Conservation (phyloP, 2,329 filamentous ascomycete genomes). For the Hymenoscyphus albidus region DNA sequence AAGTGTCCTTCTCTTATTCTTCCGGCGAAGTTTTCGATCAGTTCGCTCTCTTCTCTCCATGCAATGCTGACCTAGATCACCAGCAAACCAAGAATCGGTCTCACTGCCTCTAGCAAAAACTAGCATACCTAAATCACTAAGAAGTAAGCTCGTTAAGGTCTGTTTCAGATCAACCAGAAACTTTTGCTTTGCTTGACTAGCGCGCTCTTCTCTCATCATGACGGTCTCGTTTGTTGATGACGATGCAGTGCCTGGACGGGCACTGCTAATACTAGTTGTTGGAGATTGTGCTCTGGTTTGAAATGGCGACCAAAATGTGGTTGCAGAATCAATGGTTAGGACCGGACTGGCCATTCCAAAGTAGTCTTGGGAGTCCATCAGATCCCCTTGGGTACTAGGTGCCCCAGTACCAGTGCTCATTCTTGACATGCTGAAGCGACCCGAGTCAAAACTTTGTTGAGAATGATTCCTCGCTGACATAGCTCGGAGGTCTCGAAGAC, state of each 20-base stretch:
- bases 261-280: slow-evolving; percentile 56
- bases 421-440: slow-evolving; percentile 54
- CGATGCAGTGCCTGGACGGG: slow-evolving; percentile 61
- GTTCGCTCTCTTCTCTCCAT: slow-evolving; percentile 56
- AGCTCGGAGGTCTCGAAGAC: slow-evolving; percentile 54
- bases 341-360: slow-evolving; percentile 66
- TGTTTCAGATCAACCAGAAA: slow-evolving; percentile 77
- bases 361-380: slow-evolving; percentile 67
- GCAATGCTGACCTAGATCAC: slow-evolving; percentile 61
- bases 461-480: slow-evolving; percentile 60
- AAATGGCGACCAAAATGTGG: slow-evolving; percentile 88
- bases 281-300: slow-evolving; percentile 61
- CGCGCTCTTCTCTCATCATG: slow-evolving; percentile 52
- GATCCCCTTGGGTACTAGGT: slow-evolving; percentile 51
- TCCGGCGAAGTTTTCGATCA: slow-evolving; percentile 33
- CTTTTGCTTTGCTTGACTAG: slow-evolving; percentile 65
- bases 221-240: slow-evolving; percentile 63
- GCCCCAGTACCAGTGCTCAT: slow-evolving; percentile 44
- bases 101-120: slow-evolving; percentile 84
- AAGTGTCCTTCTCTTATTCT: slow-evolving; percentile 49
- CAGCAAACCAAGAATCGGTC: slow-evolving; percentile 80
- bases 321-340: slow-evolving; percentile 68
- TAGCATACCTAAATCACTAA: slow-evolving; percentile 84
- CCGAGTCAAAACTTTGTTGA: slow-evolving; percentile 67
- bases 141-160: slow-evolving; percentile 73